Percentiles rank a stretch among this genome's conserved stretches.
These are phyloP conservation scores for Syncephalastrum monosporum DNA, from an alignment of 371 early-diverging fungal species.

Conservation along the genomic window DNA sequence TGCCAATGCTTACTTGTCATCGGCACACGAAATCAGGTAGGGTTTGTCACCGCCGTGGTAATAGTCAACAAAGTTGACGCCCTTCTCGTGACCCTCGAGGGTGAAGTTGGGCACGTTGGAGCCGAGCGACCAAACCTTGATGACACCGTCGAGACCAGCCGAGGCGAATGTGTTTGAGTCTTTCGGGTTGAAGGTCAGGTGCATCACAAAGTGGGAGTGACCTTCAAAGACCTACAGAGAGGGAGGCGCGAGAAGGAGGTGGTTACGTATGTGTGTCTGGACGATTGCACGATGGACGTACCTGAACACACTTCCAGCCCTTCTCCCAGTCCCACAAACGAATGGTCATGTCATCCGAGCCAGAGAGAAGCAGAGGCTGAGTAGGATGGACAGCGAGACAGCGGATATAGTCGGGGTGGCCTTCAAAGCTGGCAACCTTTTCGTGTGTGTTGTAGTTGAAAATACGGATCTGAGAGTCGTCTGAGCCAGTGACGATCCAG, in stretches of 20 bases:
- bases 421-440: slow-evolving; percentile 94
- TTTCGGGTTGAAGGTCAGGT: slow-evolving; percentile 95
- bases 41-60: slow-evolving; percentile 95
- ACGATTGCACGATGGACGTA: slow-evolving; percentile 16
- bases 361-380: slow-evolving; percentile 90
- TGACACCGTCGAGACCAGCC: slow-evolving; percentile 87
- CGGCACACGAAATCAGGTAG: slow-evolving; percentile 89
- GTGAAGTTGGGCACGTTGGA: slow-evolving; percentile 88
- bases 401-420: slow-evolving; percentile 98
- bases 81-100: slow-evolving; percentile 92
- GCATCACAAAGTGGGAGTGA: slow-evolving; percentile 97
- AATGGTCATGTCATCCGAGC: slow-evolving; percentile 98
- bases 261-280: neutral
- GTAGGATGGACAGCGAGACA: slow-evolving; percentile 95
- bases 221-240: slow-evolving; percentile 88
- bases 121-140: slow-evolving; percentile 91
- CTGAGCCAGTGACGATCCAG: slow-evolving; percentile 96
- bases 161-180: slow-evolving; percentile 96
- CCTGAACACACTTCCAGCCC: slow-evolving; percentile 94
- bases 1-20: slow-evolving; percentile 67
- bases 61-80: slow-evolving; percentile 94
- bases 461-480: slow-evolving; percentile 96
- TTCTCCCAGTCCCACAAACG: slow-evolving; percentile 99
- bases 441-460: slow-evolving; percentile 99
- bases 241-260: neutral